A percentile compares a stretch with the other conserved stretches of the same genome.
phyloP scores from a whole-genome alignment of 2,329 filamentous ascomycete genomes.

The Cryphonectria carpinicola region DNA sequence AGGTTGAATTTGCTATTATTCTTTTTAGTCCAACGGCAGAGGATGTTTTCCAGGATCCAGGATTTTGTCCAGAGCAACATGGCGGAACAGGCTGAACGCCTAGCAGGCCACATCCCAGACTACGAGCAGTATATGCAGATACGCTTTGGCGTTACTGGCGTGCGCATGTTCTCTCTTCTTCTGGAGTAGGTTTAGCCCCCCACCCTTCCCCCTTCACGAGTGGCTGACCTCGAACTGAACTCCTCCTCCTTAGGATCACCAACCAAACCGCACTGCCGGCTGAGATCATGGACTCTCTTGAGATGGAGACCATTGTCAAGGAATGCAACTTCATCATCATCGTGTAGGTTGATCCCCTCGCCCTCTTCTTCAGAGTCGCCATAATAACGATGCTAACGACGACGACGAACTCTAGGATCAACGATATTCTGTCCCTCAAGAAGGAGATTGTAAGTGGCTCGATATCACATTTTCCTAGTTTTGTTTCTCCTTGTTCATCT shows the following conservation, averaged over 20 bases:
- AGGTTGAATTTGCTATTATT: not conserved
- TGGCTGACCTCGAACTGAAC: not conserved
- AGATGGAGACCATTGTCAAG: slow-evolving; percentile 29
- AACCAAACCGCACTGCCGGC: slow-evolving; percentile 25
- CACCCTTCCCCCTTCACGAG: not conserved
- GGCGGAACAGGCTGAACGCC: slow-evolving; percentile 31
- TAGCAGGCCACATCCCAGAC: slow-evolving; percentile 28
- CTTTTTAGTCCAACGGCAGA: slow-evolving; percentile 17
- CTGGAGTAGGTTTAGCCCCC: slow-evolving; percentile 28
- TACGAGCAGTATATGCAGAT: slow-evolving; percentile 30
- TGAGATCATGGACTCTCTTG: slow-evolving; percentile 30
- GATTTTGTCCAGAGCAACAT: slow-evolving; percentile 29
- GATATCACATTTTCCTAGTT: too few relatives aligned
- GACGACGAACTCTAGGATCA: slow-evolving; percentile 19
- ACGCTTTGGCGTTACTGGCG: slow-evolving; percentile 31
- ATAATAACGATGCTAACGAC: not conserved
- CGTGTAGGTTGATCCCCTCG: slow-evolving; percentile 20
- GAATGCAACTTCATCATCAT: slow-evolving; percentile 32
- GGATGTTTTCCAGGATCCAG: slow-evolving; percentile 30
- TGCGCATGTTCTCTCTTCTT: slow-evolving; percentile 30
- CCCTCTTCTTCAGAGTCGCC: not conserved
- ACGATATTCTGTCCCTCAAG: slow-evolving; percentile 33
- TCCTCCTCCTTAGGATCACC: slow-evolving; percentile 22
- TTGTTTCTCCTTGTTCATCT: not conserved
- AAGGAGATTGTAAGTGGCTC: slow-evolving; percentile 32